Conservation (phyloP, 1,284 basidiomycete species). For the Cryptococcus floricola region DNA sequence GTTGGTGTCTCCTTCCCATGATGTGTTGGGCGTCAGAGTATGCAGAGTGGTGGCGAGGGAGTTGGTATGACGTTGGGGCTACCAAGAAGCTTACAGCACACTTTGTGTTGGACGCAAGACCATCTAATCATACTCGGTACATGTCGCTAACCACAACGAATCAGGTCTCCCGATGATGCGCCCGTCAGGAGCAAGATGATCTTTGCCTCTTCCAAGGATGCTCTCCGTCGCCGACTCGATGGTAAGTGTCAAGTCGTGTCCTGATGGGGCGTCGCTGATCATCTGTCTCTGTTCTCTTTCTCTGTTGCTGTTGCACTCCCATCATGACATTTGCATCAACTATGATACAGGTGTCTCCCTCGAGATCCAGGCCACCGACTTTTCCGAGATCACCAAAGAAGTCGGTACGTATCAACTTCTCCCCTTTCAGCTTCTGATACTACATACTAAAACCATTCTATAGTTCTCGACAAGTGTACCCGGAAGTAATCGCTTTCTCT, state of each 20-base stretch:
- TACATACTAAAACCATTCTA: background rate
- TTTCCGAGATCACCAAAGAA: constrained; percentile 70
- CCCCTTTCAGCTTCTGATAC: background rate
- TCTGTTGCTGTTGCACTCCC: background rate
- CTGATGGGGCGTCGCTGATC: background rate
- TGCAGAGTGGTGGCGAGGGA: background rate
- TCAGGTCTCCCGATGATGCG: constrained; percentile 81
- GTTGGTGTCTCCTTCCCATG: constrained; percentile 26
- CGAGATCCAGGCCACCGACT: constrained; percentile 85
- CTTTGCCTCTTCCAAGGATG: constrained; percentile 87
- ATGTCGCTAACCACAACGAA: no score
- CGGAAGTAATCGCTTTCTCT: constrained; percentile 27
- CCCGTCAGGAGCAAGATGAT: constrained; percentile 94
- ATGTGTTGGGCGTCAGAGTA: background rate
- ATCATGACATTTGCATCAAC: background rate
- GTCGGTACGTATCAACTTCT: constrained; percentile 59
- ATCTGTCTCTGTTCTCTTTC: background rate
- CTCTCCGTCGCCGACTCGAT: constrained; percentile 64
- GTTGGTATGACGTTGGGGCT: background rate
- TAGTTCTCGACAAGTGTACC: constrained; percentile 41
- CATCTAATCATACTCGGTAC: no score
- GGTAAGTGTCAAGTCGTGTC: constrained; percentile 18
- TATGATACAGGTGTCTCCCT: constrained; percentile 38
- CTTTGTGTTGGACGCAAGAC: no score
- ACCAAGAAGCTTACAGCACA: background rate